These are phyloP conservation scores for Euclidium syriacum DNA, from an alignment of 345 rosid species.

Conservation along the genomic window DNA sequence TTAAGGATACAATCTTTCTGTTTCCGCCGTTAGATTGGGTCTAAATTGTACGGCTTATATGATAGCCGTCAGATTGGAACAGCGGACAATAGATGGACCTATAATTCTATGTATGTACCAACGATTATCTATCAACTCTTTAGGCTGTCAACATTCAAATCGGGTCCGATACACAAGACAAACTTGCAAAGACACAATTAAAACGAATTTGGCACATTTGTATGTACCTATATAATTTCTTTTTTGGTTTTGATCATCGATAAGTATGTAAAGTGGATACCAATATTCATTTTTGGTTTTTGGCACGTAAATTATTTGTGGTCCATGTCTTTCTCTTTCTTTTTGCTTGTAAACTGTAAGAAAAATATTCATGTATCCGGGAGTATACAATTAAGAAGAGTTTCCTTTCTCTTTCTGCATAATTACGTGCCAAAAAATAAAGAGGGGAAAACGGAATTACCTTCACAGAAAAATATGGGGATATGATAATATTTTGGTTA, in stretches of 20 bases:
- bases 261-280: not conserved
- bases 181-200: not conserved
- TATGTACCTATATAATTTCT: not conserved
- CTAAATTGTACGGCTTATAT: constrained; percentile 12
- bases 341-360: not conserved
- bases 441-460: no score
- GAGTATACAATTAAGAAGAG: no score
- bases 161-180: not conserved
- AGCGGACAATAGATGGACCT: constrained; percentile 27
- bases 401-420: no score
- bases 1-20: constrained; percentile 14
- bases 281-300: not conserved
- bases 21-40: constrained; percentile 21
- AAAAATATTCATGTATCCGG: not conserved
- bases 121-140: not conserved
- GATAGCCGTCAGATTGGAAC: constrained; percentile 21
- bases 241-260: not conserved
- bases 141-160: not conserved
- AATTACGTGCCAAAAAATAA: no score
- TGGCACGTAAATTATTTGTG: constrained; percentile 4
- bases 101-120: not conserved
- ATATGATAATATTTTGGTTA: not conserved
- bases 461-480: not conserved
- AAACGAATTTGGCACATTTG: constrained; percentile 3
- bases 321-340: not conserved